phyloP scores from a whole-genome alignment of 805 yeast genomes.

The Sungouiozyma ichnusensis region DNA sequence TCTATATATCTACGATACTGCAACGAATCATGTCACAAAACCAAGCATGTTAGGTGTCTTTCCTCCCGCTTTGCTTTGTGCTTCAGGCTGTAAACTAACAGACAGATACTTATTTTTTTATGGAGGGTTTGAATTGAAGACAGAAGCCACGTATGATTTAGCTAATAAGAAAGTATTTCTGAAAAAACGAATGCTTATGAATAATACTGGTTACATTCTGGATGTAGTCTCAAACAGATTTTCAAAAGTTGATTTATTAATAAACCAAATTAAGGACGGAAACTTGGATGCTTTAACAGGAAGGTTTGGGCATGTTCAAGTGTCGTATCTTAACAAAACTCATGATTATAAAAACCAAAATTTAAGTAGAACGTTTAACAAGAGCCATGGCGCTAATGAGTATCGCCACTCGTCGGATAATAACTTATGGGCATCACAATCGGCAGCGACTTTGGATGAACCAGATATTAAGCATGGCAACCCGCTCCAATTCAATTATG shows the following conservation, averaged over 20 bases:
- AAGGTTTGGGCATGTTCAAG: conserved; percentile 33
- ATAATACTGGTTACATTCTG: conserved; percentile 46
- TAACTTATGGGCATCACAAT: neutral
- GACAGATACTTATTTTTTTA: conserved; percentile 48
- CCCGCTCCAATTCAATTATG: neutral
- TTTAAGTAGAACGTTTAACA: neutral
- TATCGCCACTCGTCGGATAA: neutral
- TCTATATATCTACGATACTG: conserved; percentile 30
- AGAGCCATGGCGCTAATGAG: neutral
- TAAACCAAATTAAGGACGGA: conserved; percentile 15
- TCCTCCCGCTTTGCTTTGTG: conserved; percentile 44
- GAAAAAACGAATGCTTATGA: conserved; percentile 37
- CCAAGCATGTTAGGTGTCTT: conserved; percentile 30
- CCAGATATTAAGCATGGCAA: neutral
- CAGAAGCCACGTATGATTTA: conserved; percentile 20
- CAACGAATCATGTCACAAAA: conserved; percentile 31
- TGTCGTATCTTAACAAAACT: conserved; percentile 9
- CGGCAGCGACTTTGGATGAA: neutral
- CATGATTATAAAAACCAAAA: neutral
- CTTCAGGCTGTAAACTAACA: conserved; percentile 40
- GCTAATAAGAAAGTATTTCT: conserved; percentile 27
- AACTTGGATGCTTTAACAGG: conserved; percentile 9
- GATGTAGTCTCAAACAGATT: conserved; percentile 44
- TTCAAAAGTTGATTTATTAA: conserved; percentile 33
- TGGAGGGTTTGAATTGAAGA: conserved; percentile 54